Conservation (phyloP, 1,284 basidiomycete genomes). For the Amylostereum chailletii region DNA sequence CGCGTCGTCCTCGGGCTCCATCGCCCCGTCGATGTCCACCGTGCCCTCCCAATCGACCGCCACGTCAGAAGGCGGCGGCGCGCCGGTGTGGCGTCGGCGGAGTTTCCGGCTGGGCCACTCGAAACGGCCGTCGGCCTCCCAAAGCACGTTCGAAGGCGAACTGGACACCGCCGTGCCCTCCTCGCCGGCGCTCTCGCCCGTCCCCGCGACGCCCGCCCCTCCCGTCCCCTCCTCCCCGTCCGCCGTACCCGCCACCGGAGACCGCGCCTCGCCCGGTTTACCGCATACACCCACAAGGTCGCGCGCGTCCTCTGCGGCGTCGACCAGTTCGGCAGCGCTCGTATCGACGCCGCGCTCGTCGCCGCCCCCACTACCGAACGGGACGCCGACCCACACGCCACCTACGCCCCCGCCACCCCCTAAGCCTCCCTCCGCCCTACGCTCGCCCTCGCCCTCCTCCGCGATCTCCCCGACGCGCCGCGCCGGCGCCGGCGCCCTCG, state of each 20-base stretch:
- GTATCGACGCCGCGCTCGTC: too few relatives aligned
- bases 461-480: background rate
- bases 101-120: conserved; percentile 17
- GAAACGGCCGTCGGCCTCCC: background rate
- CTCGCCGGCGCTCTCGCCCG: background rate
- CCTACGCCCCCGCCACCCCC: too few relatives aligned
- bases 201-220: background rate
- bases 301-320: too few relatives aligned
- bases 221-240: background rate
- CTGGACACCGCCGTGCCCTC: conserved; percentile 14
- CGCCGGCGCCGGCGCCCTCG: background rate
- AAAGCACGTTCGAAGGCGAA: background rate
- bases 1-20: conserved; percentile 3
- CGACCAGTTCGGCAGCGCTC: too few relatives aligned
- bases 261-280: too few relatives aligned
- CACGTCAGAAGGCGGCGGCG: conserved; percentile 7
- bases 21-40: background rate
- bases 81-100: conserved; percentile 5
- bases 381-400: too few relatives aligned
- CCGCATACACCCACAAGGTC: too few relatives aligned
- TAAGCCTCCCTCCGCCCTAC: too few relatives aligned
- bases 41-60: background rate
- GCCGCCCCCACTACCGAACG: too few relatives aligned
- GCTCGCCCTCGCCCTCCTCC: background rate
- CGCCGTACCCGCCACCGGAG: background rate